A percentile compares a stretch with the other conserved stretches of the same genome.
Conservation (phyloP, 164 flowering plant species). For the Aristolochia fimbriata region DNA sequence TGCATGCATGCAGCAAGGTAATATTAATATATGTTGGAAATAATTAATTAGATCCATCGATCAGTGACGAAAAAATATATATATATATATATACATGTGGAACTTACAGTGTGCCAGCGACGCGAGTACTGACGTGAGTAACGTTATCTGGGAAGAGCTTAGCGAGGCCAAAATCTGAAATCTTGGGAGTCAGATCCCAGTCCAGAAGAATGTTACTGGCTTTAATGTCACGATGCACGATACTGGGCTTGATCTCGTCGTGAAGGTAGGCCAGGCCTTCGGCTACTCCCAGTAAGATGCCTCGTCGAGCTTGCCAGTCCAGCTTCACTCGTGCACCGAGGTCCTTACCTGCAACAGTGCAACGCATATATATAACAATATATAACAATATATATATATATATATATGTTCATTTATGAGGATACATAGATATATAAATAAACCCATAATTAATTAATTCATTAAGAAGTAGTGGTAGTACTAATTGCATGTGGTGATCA, state of each 20-base stretch:
- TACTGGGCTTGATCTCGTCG: constrained; percentile 74
- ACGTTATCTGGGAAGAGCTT: constrained; percentile 66
- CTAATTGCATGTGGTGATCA: no score
- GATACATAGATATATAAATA: no score
- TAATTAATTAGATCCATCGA: neutral
- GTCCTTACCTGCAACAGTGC: constrained; percentile 46
- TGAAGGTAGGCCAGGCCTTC: constrained; percentile 86
- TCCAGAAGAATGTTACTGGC: constrained; percentile 96
- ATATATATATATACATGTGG: no score
- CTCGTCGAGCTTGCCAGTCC: constrained; percentile 51
- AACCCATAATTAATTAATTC: no score
- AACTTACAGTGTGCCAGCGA: constrained; percentile 94
- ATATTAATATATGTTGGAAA: no score
- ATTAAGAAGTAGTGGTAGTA: no score
- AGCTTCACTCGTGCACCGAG: constrained; percentile 32
- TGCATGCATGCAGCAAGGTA: constrained; percentile 1
- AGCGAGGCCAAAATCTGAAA: constrained; percentile 95
- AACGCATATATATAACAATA: no score
- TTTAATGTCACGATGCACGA: constrained; percentile 88
- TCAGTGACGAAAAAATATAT: no score
- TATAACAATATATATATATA: no score
- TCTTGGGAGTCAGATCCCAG: constrained; percentile 60
- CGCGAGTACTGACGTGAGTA: constrained; percentile 95
- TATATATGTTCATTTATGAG: no score
- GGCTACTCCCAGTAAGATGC: constrained; percentile 70